A percentile compares a stretch with the other conserved stretches of the same genome.
Conservation (phyloP, 176 grass and related monocot species). For the Sorghum bicolor region Sorghum_bicolor_NCBIv3 NC_012873.2:1907501-1908000, state of each 20-base stretch:
- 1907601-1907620: not conserved
- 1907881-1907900: constrained; percentile 22
- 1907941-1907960: constrained; percentile 14
- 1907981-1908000: not conserved
- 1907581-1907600: not conserved
- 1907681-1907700: constrained; percentile 24
- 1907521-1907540: not conserved
- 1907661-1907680: constrained; percentile 1
- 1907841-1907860: constrained; percentile 26
- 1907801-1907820: constrained; percentile 1
- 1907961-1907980: not conserved
- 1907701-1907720: constrained; percentile 1
- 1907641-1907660: not conserved
- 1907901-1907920: constrained; percentile 23
- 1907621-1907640: constrained; percentile 17
- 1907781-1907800: constrained; percentile 18
- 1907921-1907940: constrained; percentile 17
- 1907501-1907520: not conserved
- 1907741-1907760: not conserved
- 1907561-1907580: not conserved
- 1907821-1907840: constrained; percentile 16
- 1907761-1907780: not conserved
- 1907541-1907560: not conserved
- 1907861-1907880: constrained; percentile 24
- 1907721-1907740: not conserved